phyloP scores from a whole-genome alignment of 371 early-diverging fungal genomes.

The Syncephalis plumigaleata region DNA sequence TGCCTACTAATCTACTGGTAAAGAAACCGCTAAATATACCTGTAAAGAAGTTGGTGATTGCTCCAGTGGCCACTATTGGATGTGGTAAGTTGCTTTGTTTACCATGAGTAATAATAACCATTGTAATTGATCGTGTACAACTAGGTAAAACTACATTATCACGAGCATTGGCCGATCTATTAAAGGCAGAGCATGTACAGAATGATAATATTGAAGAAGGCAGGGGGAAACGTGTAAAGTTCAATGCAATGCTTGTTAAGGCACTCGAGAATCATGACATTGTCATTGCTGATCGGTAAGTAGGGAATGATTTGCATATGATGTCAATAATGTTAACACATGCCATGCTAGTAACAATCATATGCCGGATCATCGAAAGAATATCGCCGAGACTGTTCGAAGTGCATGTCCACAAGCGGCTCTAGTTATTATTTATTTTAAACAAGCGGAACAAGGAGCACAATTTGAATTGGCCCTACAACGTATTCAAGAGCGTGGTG shows the following conservation, averaged over 20 bases:
- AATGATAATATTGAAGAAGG: slow-evolving; percentile 48
- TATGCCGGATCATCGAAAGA: slow-evolving; percentile 25
- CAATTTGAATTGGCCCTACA: slow-evolving; percentile 17
- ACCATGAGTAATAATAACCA: not conserved
- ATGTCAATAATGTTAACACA: slow-evolving; percentile 4
- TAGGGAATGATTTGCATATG: not conserved
- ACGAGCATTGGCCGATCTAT: slow-evolving; percentile 26
- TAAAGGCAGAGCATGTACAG: slow-evolving; percentile 44
- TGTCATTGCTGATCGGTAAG: slow-evolving; percentile 36
- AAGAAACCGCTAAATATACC: slow-evolving; percentile 1
- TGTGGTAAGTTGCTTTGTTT: slow-evolving; percentile 28
- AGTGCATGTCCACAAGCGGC: slow-evolving; percentile 26
- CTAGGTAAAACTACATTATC: slow-evolving; percentile 45
- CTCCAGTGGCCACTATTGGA: slow-evolving; percentile 59
- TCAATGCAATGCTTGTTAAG: slow-evolving; percentile 25
- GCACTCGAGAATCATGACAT: slow-evolving; percentile 22
- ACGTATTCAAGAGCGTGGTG: slow-evolving; percentile 42
- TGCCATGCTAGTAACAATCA: slow-evolving; percentile 36
- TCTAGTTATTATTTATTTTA: slow-evolving; percentile 54
- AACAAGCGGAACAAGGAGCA: slow-evolving; percentile 15
- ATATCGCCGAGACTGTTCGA: slow-evolving; percentile 22
- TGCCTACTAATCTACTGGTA: not conserved
- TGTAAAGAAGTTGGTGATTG: slow-evolving; percentile 28
- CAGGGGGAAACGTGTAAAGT: slow-evolving; percentile 26
- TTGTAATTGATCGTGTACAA: not conserved